Evolutionary conservation across 106 monocot species (phyloP).

Genomic region (Cymbidium sinense): DNA sequence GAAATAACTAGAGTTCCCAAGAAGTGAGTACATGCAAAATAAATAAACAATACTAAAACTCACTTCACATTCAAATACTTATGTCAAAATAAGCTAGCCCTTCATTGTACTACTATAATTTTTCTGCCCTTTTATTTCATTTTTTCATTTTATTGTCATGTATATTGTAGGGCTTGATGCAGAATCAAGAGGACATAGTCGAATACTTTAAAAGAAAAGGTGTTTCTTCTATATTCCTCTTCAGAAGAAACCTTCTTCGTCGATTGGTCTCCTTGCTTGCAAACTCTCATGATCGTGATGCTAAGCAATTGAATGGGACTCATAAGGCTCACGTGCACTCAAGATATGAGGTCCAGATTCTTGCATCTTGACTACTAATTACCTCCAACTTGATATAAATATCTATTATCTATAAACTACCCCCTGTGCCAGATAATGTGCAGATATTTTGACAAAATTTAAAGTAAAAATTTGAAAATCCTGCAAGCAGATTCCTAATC

Average conservation of each 20-base stretch:
- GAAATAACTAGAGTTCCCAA: background rate
- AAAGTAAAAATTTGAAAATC: background rate
- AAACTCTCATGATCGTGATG: conserved; percentile 55
- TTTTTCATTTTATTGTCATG: background rate
- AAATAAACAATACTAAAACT: background rate
- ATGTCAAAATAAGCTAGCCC: background rate
- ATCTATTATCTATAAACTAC: background rate
- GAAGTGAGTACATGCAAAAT: background rate
- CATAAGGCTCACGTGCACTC: conserved; percentile 90
- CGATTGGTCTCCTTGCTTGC: conserved; percentile 61
- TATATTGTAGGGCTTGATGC: conserved; percentile 48
- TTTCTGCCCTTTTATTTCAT: background rate
- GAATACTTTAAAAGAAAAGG: conserved; percentile 63
- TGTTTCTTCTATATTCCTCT: conserved; percentile 63
- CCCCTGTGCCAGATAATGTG: background rate
- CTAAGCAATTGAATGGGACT: conserved; percentile 73
- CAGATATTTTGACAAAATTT: background rate
- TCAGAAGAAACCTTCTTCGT: conserved; percentile 72
- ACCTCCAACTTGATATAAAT: background rate
- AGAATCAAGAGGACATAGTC: conserved; percentile 45
- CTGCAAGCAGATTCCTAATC: background rate
- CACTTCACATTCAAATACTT: background rate
- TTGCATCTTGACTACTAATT: background rate
- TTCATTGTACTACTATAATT: no score
- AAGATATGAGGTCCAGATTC: conserved; percentile 38